Conservation (phyloP, 768 basidiomycete species). For the Tulasnella sp. region DNA sequence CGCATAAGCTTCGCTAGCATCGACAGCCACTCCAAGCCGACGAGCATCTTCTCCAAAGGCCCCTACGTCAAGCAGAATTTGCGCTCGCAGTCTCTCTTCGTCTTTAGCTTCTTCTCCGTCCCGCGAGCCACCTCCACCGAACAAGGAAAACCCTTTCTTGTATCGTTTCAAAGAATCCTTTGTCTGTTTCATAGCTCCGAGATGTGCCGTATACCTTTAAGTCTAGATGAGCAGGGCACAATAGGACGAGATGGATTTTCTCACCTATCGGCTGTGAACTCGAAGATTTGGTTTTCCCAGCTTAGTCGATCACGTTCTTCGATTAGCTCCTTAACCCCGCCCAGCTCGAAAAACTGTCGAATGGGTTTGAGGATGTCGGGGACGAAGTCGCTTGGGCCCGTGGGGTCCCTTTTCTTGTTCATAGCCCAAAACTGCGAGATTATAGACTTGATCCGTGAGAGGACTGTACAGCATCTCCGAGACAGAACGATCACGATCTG, state of each 20-base stretch:
- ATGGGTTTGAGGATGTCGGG: constrained; percentile 74
- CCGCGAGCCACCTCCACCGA: constrained; percentile 48
- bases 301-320: constrained; percentile 46
- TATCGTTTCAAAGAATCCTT: constrained; percentile 83
- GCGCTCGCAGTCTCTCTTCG: constrained; percentile 80
- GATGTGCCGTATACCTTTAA: constrained; percentile 69
- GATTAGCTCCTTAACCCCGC: constrained; percentile 57
- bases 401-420: constrained; percentile 65
- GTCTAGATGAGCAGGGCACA: neutral
- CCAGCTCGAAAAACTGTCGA: constrained; percentile 63
- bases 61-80: constrained; percentile 84
- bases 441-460: constrained; percentile 80
- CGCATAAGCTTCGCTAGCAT: constrained; percentile 51
- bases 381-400: constrained; percentile 84
- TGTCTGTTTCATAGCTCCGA: constrained; percentile 84
- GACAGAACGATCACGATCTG: constrained; percentile 70
- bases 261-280: constrained; percentile 38
- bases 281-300: constrained; percentile 38
- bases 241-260: constrained; percentile 15
- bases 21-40: constrained; percentile 51
- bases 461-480: constrained; percentile 77
- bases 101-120: constrained; percentile 72
- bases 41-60: constrained; percentile 76
- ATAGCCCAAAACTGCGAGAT: constrained; percentile 87
- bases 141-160: constrained; percentile 86